These are phyloP conservation scores for Chlorella sp. DNA, from an alignment of 139 green algal genomes.

Conservation along the genomic window DNA sequence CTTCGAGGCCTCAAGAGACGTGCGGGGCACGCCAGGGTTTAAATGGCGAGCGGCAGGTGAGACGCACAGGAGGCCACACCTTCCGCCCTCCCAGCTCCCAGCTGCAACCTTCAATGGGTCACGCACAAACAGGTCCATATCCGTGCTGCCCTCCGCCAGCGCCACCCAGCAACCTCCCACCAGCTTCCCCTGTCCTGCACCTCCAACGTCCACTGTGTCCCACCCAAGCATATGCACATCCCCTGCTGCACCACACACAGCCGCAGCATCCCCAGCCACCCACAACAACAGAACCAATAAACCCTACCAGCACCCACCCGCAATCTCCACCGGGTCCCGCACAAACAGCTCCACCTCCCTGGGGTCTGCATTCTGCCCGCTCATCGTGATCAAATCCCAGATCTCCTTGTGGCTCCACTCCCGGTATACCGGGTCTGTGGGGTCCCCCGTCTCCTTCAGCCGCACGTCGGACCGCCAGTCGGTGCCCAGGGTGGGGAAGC, in stretches of 20 bases:
- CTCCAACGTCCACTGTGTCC: no score
- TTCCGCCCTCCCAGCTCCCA: no score
- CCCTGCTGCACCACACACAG: background rate
- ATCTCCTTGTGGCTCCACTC: constrained; percentile 56
- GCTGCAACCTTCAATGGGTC: no score
- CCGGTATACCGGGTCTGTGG: constrained; percentile 28
- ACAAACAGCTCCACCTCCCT: constrained; percentile 30
- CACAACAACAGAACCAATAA: background rate
- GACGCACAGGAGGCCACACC: no score
- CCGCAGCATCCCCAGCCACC: background rate
- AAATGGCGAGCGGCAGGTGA: no score
- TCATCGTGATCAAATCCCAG: constrained; percentile 53
- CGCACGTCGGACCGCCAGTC: constrained; percentile 50
- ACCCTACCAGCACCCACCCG: constrained; percentile 2
- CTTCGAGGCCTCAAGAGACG: no score
- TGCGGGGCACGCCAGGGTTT: no score
- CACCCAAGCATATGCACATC: background rate
- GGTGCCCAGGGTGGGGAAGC: constrained; percentile 21
- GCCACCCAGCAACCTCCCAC: no score
- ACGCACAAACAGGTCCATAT: no score
- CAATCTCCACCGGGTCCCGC: constrained; percentile 2
- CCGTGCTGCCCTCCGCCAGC: no score
- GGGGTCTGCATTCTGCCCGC: constrained; percentile 42
- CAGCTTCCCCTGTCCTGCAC: background rate
- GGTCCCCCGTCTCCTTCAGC: constrained; percentile 29